Percentiles rank a stretch among this genome's conserved stretches.
phyloP scores from a whole-genome alignment of 352 stramenopile genomes.

The Saprolegnia parasitica region DNA sequence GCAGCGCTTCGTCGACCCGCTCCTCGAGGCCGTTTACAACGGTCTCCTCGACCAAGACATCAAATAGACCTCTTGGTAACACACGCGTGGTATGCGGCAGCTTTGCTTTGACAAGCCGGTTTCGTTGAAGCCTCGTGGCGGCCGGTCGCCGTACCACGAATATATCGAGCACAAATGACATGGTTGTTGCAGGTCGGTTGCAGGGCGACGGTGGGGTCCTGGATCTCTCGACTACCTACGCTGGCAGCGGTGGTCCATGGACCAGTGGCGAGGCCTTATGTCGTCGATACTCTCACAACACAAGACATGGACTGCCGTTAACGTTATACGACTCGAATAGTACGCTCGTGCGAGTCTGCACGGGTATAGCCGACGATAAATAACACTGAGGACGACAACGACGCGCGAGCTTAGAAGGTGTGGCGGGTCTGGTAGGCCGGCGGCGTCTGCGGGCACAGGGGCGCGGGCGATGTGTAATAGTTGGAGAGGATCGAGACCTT shows the following conservation, averaged over 20 bases:
- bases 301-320: not conserved
- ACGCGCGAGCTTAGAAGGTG: constrained; percentile 14
- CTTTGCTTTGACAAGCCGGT: constrained; percentile 1
- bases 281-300: no score
- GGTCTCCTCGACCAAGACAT: not conserved
- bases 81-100: no score
- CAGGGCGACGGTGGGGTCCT: no score
- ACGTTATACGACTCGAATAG: not conserved
- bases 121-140: not conserved
- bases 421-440: constrained; percentile 27
- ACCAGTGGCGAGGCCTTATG: no score
- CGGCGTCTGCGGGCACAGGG: constrained; percentile 10
- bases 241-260: not conserved
- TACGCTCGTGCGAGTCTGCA: not conserved
- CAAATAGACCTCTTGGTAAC: not conserved
- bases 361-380: not conserved
- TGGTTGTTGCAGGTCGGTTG: not conserved
- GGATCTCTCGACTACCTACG: no score
- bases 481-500: constrained; percentile 9
- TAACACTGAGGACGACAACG: not conserved
- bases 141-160: not conserved
- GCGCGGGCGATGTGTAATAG: constrained; percentile 2
- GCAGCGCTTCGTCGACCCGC: constrained; percentile 12
- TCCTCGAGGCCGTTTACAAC: constrained; percentile 16
- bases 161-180: not conserved